These are phyloP conservation scores for Waltergamsia citrina DNA, from an alignment of 2,329 filamentous ascomycete species.

Conservation along the genomic window DNA sequence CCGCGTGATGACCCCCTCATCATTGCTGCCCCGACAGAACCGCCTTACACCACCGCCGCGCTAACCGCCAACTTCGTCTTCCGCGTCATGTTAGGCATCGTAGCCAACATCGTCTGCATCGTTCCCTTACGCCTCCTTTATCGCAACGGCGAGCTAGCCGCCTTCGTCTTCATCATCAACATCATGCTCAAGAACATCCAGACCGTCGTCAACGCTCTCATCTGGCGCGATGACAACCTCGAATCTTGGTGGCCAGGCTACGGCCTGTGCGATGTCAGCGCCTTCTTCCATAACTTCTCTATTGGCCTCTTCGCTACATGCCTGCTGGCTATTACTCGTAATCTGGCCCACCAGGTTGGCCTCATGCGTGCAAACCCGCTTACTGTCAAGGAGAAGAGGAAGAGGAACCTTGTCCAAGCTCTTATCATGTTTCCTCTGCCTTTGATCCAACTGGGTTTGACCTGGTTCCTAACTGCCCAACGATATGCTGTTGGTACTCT, in stretches of 20 bases:
- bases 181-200: constrained; percentile 36
- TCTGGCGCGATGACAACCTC: constrained; percentile 44
- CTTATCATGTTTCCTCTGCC: constrained; percentile 46
- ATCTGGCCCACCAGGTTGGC: constrained; percentile 40
- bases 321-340: constrained; percentile 44
- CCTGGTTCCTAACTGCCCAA: constrained; percentile 34
- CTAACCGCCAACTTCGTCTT: constrained; percentile 35
- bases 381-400: constrained; percentile 28
- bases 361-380: constrained; percentile 29
- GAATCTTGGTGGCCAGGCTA: constrained; percentile 39
- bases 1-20: constrained; percentile 9
- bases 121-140: constrained; percentile 42
- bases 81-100: constrained; percentile 35
- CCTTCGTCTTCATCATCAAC: constrained; percentile 35
- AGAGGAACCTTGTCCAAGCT: constrained; percentile 34
- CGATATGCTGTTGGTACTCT: constrained; percentile 41
- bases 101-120: constrained; percentile 34
- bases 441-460: constrained; percentile 36
- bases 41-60: constrained; percentile 15
- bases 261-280: constrained; percentile 44
- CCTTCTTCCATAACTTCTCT: constrained; percentile 34
- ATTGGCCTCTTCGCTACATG: constrained; percentile 39
- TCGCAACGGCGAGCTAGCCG: constrained; percentile 44
- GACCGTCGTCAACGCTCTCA: constrained; percentile 37
- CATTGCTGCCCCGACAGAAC: constrained; percentile 9